Evolutionary conservation across 805 yeast species (phyloP).

Genomic region (Candida sithepensis): DNA sequence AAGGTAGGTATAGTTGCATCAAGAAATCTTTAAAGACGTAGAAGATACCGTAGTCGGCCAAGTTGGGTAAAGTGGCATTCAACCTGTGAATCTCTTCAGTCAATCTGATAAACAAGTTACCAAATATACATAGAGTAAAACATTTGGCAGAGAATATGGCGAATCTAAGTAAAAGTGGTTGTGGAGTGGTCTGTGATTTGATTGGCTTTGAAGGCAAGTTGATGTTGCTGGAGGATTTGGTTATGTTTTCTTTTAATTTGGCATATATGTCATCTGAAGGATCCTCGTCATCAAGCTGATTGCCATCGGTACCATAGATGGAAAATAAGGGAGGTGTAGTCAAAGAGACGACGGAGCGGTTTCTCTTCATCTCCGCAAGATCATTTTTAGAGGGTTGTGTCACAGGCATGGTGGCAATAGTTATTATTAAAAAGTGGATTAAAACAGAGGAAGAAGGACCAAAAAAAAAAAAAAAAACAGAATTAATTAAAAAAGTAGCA

Average conservation of each 20-base stretch:
- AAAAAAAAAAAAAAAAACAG: too few relatives aligned
- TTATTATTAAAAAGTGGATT: neutral
- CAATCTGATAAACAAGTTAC: constrained; percentile 51
- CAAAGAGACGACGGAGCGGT: constrained; percentile 19
- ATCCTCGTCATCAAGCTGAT: constrained; percentile 16
- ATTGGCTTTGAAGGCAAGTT: neutral
- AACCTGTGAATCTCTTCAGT: constrained; percentile 46
- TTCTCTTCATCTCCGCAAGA: constrained; percentile 4
- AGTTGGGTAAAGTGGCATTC: constrained; percentile 23
- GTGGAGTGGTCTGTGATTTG: neutral
- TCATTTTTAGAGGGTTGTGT: neutral
- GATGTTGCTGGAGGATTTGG: constrained; percentile 5
- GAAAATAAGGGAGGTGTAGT: constrained; percentile 27
- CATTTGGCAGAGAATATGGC: constrained; percentile 7
- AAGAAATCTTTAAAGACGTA: constrained; percentile 28
- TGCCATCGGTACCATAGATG: constrained; percentile 24
- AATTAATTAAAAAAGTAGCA: too few relatives aligned
- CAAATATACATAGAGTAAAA: constrained; percentile 37
- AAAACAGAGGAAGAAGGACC: too few relatives aligned
- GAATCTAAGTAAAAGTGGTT: neutral
- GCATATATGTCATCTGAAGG: constrained; percentile 17
- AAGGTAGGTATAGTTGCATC: neutral
- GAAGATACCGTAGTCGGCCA: constrained; percentile 31
- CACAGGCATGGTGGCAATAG: neutral
- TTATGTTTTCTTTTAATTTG: constrained; percentile 10